phyloP scores from a whole-genome alignment of 2,329 filamentous ascomycete genomes.

The Sphaerostilbella broomeana region DNA sequence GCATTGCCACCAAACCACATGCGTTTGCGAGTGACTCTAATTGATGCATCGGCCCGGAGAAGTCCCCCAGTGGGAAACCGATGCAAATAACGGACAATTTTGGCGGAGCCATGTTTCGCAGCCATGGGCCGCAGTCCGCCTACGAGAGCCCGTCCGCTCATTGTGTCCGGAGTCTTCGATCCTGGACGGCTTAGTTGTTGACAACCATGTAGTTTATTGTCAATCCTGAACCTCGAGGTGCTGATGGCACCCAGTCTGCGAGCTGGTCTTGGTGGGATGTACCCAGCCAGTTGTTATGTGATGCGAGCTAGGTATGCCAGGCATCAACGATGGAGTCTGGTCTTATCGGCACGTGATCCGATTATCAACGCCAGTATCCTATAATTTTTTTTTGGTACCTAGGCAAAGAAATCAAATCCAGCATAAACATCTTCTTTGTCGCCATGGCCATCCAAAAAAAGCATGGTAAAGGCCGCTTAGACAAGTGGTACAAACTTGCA shows the following conservation, averaged over 20 bases:
- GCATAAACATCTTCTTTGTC: constrained; percentile 7
- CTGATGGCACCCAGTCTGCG: background rate
- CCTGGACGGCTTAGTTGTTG: constrained; percentile 10
- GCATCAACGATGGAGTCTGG: background rate
- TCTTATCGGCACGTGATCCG: constrained; percentile 30
- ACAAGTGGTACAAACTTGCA: constrained; percentile 98
- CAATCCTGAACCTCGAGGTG: background rate
- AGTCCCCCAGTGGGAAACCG: constrained; percentile 62
- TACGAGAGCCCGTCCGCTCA: constrained; percentile 48
- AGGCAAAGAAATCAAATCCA: constrained; percentile 2
- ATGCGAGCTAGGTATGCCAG: background rate
- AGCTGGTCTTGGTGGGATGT: background rate
- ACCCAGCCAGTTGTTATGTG: background rate
- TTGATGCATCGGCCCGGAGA: constrained; percentile 56
- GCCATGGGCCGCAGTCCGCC: constrained; percentile 62
- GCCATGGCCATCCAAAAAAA: constrained; percentile 96
- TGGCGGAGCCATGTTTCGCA: constrained; percentile 42
- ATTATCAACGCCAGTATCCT: constrained; percentile 22
- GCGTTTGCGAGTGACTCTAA: constrained; percentile 54
- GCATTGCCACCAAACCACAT: constrained; percentile 76
- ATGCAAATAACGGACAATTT: constrained; percentile 57
- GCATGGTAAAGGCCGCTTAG: constrained; percentile 94
- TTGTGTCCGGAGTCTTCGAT: constrained; percentile 18
- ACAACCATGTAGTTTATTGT: constrained; percentile 9
- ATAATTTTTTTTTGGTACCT: constrained; percentile 28